These are phyloP conservation scores for Plasmodium adleri DNA, from an alignment of 169 alveolate species.

Conservation along the genomic window DNA sequence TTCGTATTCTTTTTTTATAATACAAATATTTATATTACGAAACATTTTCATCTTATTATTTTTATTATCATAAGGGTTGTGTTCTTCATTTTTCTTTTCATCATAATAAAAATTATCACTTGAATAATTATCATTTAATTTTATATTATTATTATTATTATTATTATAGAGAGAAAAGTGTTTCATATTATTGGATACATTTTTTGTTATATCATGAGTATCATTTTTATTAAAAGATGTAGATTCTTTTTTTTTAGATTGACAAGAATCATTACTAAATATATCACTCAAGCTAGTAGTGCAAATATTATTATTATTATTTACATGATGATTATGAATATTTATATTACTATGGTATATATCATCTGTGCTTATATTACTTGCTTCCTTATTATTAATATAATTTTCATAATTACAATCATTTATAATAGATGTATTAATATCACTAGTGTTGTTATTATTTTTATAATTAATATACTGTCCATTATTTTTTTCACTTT, in stretches of 20 bases:
- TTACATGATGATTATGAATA: background rate
- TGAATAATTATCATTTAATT: too few species aligned
- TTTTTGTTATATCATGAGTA: background rate
- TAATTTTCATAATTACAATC: background rate
- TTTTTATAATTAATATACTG: background rate
- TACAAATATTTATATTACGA: too few species aligned
- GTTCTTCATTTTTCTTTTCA: too few species aligned
- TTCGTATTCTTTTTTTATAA: too few species aligned
- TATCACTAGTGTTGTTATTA: background rate
- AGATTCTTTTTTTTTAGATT: too few species aligned
- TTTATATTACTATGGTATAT: background rate
- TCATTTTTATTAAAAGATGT: background rate
- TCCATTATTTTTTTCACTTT: background rate
- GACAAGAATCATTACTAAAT: too few species aligned
- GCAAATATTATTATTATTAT: background rate
- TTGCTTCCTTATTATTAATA: background rate
- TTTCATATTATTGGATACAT: constrained; percentile 1
- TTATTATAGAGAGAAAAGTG: background rate
- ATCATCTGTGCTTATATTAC: background rate
- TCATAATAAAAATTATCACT: too few species aligned
- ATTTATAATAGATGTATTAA: background rate
- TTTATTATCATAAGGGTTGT: too few species aligned
- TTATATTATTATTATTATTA: background rate
- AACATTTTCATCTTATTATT: too few species aligned
- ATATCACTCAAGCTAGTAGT: too few species aligned